phyloP scores from a whole-genome alignment of 2,329 filamentous ascomycete species.

The Fusarium pininemorale region DNA sequence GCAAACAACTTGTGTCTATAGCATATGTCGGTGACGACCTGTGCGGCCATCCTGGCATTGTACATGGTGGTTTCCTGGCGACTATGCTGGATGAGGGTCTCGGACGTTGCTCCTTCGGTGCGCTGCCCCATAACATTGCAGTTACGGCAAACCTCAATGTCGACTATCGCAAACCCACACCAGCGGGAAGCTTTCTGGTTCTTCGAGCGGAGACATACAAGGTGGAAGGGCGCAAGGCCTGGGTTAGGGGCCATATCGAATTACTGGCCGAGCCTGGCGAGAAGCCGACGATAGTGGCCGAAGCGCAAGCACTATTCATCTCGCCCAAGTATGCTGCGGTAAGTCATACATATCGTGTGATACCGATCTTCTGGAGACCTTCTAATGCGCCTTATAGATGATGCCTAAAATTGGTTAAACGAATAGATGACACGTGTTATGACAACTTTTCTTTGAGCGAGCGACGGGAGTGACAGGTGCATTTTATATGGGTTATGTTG shows the following conservation, averaged over 20 bases:
- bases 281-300: slow-evolving; percentile 74
- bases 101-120: slow-evolving; percentile 86
- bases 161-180: slow-evolving; percentile 84
- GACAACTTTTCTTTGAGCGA: slow-evolving; percentile 18
- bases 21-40: slow-evolving; percentile 81
- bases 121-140: slow-evolving; percentile 84
- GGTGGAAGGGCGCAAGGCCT: slow-evolving; percentile 92
- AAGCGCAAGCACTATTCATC: slow-evolving; percentile 87
- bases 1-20: slow-evolving; percentile 75
- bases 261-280: slow-evolving; percentile 71
- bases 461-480: slow-evolving; percentile 19
- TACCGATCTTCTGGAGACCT: neutral
- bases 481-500: slow-evolving; percentile 7
- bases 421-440: slow-evolving; percentile 11
- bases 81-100: slow-evolving; percentile 92
- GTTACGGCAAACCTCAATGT: slow-evolving; percentile 87
- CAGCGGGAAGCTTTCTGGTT: slow-evolving; percentile 79
- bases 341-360: slow-evolving; percentile 48
- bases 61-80: slow-evolving; percentile 91
- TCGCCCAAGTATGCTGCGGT: slow-evolving; percentile 85
- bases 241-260: slow-evolving; percentile 89
- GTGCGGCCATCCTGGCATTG: slow-evolving; percentile 89
- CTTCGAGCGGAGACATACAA: slow-evolving; percentile 81
- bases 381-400: slow-evolving; percentile 37
- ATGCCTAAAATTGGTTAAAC: slow-evolving; percentile 45